phyloP scores from a whole-genome alignment of 2,329 filamentous ascomycete genomes.

The Elsinoe arachidis region DNA sequence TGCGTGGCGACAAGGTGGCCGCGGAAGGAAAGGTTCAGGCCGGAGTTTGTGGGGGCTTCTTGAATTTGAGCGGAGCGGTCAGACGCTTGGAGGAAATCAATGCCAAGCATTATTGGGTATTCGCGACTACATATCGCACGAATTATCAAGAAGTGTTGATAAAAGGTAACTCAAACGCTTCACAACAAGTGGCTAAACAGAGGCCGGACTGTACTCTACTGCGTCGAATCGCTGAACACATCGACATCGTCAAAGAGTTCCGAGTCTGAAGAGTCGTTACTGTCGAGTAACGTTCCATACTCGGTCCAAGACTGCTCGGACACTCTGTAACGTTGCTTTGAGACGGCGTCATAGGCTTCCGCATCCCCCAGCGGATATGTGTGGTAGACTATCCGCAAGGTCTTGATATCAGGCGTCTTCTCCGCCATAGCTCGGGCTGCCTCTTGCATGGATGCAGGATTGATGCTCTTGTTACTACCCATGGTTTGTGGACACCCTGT shows the following conservation, averaged over 20 bases:
- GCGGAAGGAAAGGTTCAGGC: no score
- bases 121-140: no score
- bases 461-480: neutral
- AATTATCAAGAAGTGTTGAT: no score
- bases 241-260: neutral
- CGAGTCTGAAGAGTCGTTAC: neutral
- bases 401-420: neutral
- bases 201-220: no score
- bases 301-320: neutral
- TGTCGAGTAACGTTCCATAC: neutral
- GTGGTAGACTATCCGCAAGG: neutral
- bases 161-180: no score
- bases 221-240: neutral
- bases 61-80: no score
- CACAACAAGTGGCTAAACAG: no score
- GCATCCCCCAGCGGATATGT: neutral
- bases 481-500: neutral
- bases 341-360: neutral
- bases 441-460: neutral
- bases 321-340: neutral
- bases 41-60: no score
- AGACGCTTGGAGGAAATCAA: no score
- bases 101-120: no score
- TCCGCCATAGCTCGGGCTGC: neutral
- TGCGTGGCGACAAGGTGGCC: no score